These are phyloP conservation scores for Ailanthus altissimus DNA, from an alignment of 345 rosid species.

Conservation along the genomic window DNA sequence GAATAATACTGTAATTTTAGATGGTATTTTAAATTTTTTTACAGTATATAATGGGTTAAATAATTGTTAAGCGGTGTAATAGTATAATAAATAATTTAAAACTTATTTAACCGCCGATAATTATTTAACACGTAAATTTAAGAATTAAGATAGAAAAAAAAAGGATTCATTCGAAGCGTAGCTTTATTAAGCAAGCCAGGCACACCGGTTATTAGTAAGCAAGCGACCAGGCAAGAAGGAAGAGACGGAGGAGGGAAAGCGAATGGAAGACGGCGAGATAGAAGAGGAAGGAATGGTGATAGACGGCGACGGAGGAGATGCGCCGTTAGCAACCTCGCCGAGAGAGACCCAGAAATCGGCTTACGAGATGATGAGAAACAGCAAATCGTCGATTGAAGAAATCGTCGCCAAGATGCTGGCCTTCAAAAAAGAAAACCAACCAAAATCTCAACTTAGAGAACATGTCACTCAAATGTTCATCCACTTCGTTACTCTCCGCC, in stretches of 20 bases:
- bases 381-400: slow-evolving; percentile 75
- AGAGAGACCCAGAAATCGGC: slow-evolving; percentile 48
- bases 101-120: no score
- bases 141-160: no score
- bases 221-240: background rate
- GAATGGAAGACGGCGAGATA: slow-evolving; percentile 95
- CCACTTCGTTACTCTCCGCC: slow-evolving; percentile 80
- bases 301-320: slow-evolving; percentile 38
- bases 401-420: slow-evolving; percentile 67
- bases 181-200: no score
- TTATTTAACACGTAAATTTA: no score
- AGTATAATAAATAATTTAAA: no score
- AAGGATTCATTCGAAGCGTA: no score
- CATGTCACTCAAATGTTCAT: slow-evolving; percentile 83
- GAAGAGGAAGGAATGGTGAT: slow-evolving; percentile 73
- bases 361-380: slow-evolving; percentile 62
- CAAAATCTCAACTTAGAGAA: slow-evolving; percentile 71
- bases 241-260: background rate
- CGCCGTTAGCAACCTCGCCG: slow-evolving; percentile 25
- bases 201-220: background rate
- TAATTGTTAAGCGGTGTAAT: no score
- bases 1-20: no score
- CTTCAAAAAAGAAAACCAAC: slow-evolving; percentile 48
- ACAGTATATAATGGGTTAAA: no score
- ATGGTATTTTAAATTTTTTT: no score